Conservation (phyloP, 2,329 filamentous ascomycete species). For the Mycosphaerelloides madeirae region DNA sequence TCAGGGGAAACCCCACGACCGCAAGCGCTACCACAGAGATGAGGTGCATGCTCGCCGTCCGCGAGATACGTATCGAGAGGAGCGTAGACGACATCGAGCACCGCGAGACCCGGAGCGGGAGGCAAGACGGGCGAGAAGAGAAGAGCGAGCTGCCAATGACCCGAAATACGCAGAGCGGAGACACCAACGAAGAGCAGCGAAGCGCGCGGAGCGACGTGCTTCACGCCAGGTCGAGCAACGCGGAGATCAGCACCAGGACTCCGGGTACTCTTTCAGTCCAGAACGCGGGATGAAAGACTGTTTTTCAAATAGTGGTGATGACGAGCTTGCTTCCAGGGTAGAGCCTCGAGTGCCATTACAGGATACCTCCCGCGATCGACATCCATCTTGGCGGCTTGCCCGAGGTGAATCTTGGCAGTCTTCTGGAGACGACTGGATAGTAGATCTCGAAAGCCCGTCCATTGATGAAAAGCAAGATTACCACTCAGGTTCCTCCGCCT, state of each 20-base stretch:
- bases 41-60: neutral
- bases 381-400: neutral
- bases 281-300: neutral
- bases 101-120: neutral
- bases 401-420: neutral
- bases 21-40: neutral
- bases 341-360: neutral
- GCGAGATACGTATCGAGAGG: neutral
- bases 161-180: neutral
- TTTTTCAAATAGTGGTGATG: neutral
- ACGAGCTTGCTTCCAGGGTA: neutral
- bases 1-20: too few relatives aligned
- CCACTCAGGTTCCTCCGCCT: neutral
- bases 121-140: neutral
- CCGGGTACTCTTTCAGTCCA: neutral
- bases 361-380: neutral
- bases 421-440: neutral
- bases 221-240: conserved; percentile 3
- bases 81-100: neutral
- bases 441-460: neutral
- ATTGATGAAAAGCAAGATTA: neutral
- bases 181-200: neutral
- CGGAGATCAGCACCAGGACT: neutral
- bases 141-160: neutral
- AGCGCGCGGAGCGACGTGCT: conserved; percentile 2